Percentiles rank a stretch among this genome's conserved stretches.
phyloP scores from a whole-genome alignment of 345 rosid genomes.

The Citrus maxima region DNA sequence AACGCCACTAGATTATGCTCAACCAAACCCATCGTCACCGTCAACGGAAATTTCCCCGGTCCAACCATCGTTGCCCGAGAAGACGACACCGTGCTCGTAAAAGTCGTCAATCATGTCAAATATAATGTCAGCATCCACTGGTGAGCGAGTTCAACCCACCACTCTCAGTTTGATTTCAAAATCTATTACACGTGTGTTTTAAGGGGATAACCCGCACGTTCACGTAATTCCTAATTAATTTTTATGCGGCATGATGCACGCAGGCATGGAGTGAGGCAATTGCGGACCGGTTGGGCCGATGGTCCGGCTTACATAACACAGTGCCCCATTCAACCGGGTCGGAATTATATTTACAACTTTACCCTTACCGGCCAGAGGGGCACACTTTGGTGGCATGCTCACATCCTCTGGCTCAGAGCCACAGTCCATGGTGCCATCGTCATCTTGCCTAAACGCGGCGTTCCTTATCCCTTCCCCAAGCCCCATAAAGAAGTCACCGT shows the following conservation, averaged over 20 bases:
- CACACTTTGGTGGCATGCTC: constrained; percentile 84
- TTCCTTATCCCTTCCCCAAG: constrained; percentile 83
- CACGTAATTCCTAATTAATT: not conserved
- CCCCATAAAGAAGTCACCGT: constrained; percentile 62
- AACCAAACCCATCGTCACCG: constrained; percentile 75
- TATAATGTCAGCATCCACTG: constrained; percentile 63
- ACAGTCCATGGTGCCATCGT: constrained; percentile 86
- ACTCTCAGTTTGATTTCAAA: no score
- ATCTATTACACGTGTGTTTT: no score
- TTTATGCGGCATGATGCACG: not conserved
- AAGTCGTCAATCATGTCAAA: constrained; percentile 61
- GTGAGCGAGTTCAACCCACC: constrained; percentile 12
- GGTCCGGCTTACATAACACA: constrained; percentile 95
- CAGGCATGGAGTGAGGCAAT: constrained; percentile 84
- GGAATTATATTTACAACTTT: constrained; percentile 64
- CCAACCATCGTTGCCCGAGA: constrained; percentile 58
- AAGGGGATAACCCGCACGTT: no score
- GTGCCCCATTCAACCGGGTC: constrained; percentile 84
- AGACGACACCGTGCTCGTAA: constrained; percentile 56
- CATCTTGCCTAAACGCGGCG: constrained; percentile 71
- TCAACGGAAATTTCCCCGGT: constrained; percentile 65
- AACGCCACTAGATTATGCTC: constrained; percentile 60
- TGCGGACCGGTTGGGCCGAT: constrained; percentile 85
- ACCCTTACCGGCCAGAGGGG: constrained; percentile 80
- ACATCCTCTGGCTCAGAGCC: constrained; percentile 90